Evolutionary conservation across 176 grass and related monocot species (phyloP), one percentile per base, ranked within the genome.

Genomic region (Paspalum vaginatum): DNA sequence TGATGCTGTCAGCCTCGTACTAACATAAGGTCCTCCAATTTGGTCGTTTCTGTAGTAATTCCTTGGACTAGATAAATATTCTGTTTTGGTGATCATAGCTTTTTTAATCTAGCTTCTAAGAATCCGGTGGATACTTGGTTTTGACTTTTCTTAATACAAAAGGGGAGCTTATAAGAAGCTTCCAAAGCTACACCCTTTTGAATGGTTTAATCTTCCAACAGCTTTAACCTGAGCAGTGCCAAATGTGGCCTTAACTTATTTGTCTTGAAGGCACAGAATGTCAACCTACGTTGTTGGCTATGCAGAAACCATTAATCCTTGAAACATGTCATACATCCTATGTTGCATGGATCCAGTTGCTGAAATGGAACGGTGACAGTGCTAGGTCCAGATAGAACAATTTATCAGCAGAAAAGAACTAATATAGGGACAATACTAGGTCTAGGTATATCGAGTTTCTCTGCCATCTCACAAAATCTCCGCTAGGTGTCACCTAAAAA

Each of bases 31-130:
- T 25, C 21, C 12, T 46, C 43, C 21, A 9, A 14, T 70, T 48
- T 43, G 9, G 17, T 40, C 72, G 21, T 85, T 79, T 71, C 71
- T 64, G 11, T 65, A 16, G 1, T 24, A 51, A 41, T 3, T 73
- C 43, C 16, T 60, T 39, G 14, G 45, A 63, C 20, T 14, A 51
- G 20, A 38, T 77, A 14, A 45, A 61, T 27, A 18, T 9, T 3
- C 11, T 4, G 9, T 20, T 53, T 53, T 22, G 15, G 48, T 21
- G 49, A 9, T 27, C 25, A 39, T 26, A 60, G 16, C 2, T 70
- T 78, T 20, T 78, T 68, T 77, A 48, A 37, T 68, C 51, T 68
- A 84, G 53, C 41, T 48, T 84, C 25, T 41, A 67, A 16, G 40
- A 76, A n/a, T 24, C 49, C 38, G 40, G 49, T 59, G 62, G 70